Base-by-base conservation (phyloP, 2,329 filamentous ascomycete species). In the Simplicillium sp. region DNA sequence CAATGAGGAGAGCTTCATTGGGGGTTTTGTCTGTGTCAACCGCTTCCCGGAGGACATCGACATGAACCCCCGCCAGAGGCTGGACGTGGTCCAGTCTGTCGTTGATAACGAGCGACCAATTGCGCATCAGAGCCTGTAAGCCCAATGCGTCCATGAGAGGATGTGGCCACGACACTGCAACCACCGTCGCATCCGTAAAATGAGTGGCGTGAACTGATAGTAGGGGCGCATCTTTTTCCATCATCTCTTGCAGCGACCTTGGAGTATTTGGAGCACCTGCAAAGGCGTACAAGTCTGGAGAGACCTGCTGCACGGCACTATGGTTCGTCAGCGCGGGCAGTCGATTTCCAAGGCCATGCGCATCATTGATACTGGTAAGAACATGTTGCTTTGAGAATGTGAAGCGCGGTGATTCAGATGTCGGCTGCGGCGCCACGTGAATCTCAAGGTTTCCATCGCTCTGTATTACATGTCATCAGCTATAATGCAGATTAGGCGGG, bases 271-370 rank as follows among this genome's bases (percentile, higher is more conserved):
- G 38, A 3, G 38, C 32, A 8, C 36, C 45, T 2, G 43, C 47
- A 29, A 55, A 48, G 8, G 34, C 14, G 8, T 44, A 39, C 32
- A 56, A 52, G 11, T 44, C 41, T 6, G 43, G 28, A 9, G 46
- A 41, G 1, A 47, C 44, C 1, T 33, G 29, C 7, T 54, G 46
- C 1, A 50, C 34, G 3, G 44, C 48, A 2, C 45, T 25, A 1
- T 29, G 31, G 9, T 42, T 17, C 3, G 57, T 57, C 4, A 51
- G 33, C 9, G 45, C 47, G 6, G 68, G 65, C 1, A 71, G 47
- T 16, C 48, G 50, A 9, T 50, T 54, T 3, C 59, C 67, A 2
- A 69, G 41, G 0, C 62, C 57, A 44, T 75, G 66, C 6, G 65
- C 57, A 2, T 47, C 42, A 15, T 73, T 60, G n/a, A 47, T 41